Percentiles rank a stretch among this genome's conserved stretches.
These are phyloP conservation scores for Helichrysum umbraculigerum DNA, from an alignment of 129 eudicot species.

Conservation along the genomic window DNA sequence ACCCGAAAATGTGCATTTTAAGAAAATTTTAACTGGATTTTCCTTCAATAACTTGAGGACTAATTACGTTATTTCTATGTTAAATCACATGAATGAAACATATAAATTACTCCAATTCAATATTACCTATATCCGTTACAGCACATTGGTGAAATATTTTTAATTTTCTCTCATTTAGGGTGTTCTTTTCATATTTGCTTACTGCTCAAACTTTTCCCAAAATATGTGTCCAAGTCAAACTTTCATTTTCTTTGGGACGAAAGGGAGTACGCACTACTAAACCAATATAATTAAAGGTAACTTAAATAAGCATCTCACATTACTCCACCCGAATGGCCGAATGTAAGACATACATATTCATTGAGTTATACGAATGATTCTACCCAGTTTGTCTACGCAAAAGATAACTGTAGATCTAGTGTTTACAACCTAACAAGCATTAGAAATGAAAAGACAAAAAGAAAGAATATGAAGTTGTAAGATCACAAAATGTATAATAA, in stretches of 20 bases:
- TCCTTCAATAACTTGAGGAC: not conserved
- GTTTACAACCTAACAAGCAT: not conserved
- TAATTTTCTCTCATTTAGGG: not conserved
- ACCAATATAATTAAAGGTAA: slow-evolving; percentile 12
- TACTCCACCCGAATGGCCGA: not conserved
- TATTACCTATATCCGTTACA: not conserved
- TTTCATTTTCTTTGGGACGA: not conserved
- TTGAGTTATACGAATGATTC: not conserved
- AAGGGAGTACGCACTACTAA: not conserved
- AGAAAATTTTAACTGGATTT: not conserved
- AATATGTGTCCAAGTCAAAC: slow-evolving; percentile 3
- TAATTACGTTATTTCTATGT: not conserved
- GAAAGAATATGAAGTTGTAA: not conserved
- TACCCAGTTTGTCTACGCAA: not conserved
- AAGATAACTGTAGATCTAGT: not conserved
- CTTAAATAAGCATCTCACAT: not conserved
- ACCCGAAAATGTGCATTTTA: not conserved
- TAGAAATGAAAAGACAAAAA: not conserved
- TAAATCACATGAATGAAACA: not conserved
- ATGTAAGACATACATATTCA: not conserved
- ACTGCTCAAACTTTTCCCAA: not conserved
- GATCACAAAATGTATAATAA: slow-evolving; percentile 4
- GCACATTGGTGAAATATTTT: not conserved
- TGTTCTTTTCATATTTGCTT: not conserved
- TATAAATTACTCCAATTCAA: not conserved